Percentiles rank a stretch among this genome's conserved stretches.
Conservation (phyloP, 2,329 filamentous ascomycete genomes). For the Blastomyces parvus region DNA sequence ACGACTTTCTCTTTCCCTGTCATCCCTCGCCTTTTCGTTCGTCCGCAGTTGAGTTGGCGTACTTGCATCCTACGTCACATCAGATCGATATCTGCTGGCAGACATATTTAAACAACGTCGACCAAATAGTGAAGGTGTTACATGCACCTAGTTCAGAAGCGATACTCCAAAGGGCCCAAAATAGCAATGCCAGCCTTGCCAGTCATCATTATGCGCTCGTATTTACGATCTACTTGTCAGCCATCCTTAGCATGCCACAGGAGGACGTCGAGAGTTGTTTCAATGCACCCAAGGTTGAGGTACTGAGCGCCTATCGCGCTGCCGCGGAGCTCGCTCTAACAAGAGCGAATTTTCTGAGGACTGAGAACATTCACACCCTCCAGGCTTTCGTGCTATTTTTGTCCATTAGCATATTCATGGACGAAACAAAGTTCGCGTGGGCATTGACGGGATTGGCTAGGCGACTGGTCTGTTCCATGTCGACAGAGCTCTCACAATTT, state of each 20-base stretch:
- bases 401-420: constrained; percentile 30
- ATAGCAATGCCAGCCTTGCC: constrained; percentile 36
- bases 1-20: neutral
- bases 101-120: constrained; percentile 30
- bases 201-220: constrained; percentile 46
- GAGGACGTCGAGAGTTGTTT: constrained; percentile 27
- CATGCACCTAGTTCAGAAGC: constrained; percentile 44
- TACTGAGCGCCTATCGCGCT: constrained; percentile 47
- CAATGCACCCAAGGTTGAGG: constrained; percentile 22
- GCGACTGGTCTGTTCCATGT: constrained; percentile 34
- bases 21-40: constrained; percentile 1
- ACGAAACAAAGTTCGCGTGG: constrained; percentile 20
- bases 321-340: constrained; percentile 50
- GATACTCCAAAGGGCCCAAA: constrained; percentile 38
- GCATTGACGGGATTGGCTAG: constrained; percentile 23
- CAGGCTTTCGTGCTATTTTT: constrained; percentile 51
- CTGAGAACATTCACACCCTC: constrained; percentile 47
- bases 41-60: constrained; percentile 3
- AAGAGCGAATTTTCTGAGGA: constrained; percentile 48
- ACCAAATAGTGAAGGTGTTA: constrained; percentile 47
- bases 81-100: constrained; percentile 18
- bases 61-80: constrained; percentile 9
- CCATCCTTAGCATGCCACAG: constrained; percentile 40
- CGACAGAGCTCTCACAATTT: constrained; percentile 26
- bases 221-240: constrained; percentile 50